Conservation (phyloP, 1,139 yeast species). For the Lodderomyces theae region DNA sequence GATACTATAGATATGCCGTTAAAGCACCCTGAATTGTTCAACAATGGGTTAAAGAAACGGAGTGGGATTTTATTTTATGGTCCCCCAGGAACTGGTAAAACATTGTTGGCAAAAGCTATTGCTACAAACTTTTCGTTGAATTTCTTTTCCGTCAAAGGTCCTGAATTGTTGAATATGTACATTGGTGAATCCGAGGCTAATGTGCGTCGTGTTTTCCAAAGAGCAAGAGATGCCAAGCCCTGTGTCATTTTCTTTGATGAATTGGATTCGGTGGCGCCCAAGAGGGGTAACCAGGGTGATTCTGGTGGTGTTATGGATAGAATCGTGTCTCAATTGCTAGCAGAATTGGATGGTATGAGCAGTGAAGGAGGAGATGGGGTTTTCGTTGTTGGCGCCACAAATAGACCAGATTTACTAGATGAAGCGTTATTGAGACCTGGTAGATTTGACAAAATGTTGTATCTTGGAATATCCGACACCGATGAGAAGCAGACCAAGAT, state of each 20-base stretch:
- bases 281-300: constrained; percentile 96
- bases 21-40: constrained; percentile 86
- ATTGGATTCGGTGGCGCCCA: constrained; percentile 95
- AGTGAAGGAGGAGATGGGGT: constrained; percentile 75
- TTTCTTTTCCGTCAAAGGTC: constrained; percentile 94
- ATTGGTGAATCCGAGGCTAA: constrained; percentile 98
- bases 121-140: constrained; percentile 92
- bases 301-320: constrained; percentile 99
- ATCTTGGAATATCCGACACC: constrained; percentile 89
- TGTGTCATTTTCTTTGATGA: constrained; percentile 97
- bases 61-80: constrained; percentile 95
- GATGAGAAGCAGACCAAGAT: constrained; percentile 85
- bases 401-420: constrained; percentile 90
- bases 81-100: constrained; percentile 98
- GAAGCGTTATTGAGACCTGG: constrained; percentile 95
- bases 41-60: constrained; percentile 85
- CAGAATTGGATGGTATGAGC: constrained; percentile 96
- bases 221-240: constrained; percentile 93
- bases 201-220: constrained; percentile 89
- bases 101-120: constrained; percentile 90
- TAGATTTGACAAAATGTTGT: constrained; percentile 90
- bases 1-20: constrained; percentile 96
- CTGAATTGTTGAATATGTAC: constrained; percentile 92
- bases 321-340: constrained; percentile 89
- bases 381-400: constrained; percentile 96